Percentiles rank a stretch among this genome's conserved stretches.
These are phyloP conservation scores for Boletus coccyginus DNA, from an alignment of 768 basidiomycete species.

Conservation along the genomic window DNA sequence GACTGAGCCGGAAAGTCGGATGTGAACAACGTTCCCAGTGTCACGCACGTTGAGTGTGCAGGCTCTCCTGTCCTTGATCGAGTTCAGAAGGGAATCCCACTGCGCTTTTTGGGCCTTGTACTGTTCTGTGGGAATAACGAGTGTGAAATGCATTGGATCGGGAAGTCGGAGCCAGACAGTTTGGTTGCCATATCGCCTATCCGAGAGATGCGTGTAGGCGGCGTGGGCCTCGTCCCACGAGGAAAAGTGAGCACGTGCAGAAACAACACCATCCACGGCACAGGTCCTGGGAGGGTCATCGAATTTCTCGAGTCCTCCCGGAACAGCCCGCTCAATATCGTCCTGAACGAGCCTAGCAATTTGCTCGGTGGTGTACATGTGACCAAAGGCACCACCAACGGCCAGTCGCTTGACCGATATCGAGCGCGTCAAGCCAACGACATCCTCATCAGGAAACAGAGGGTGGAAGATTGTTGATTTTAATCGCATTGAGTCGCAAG, in stretches of 20 bases:
- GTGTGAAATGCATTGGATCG: conserved; percentile 48
- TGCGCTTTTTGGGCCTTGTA: conserved; percentile 47
- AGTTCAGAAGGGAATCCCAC: conserved; percentile 45
- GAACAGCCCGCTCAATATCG: conserved; percentile 21
- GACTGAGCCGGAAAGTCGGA: conserved; percentile 49
- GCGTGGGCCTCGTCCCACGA: conserved; percentile 47
- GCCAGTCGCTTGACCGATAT: conserved; percentile 22
- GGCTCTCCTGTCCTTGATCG: conserved; percentile 36
- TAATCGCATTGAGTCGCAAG: conserved; percentile 37
- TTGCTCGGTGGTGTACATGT: conserved; percentile 15
- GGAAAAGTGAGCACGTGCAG: conserved; percentile 44
- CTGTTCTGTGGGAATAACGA: conserved; percentile 46
- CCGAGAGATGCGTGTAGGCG: conserved; percentile 37
- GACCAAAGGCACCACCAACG: conserved; percentile 21
- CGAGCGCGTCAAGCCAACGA: conserved; percentile 33
- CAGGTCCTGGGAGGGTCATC: conserved; percentile 21
- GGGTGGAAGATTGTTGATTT: conserved; percentile 41
- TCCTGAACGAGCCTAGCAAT: conserved; percentile 22
- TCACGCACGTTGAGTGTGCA: conserved; percentile 34
- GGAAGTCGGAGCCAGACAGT: conserved; percentile 42
- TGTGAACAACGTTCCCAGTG: conserved; percentile 27
- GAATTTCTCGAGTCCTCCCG: conserved; percentile 23
- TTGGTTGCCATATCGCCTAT: conserved; percentile 33
- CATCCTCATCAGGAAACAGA: conserved; percentile 21
- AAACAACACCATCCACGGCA: conserved; percentile 32